Evolutionary conservation across 2,329 filamentous ascomycete species (phyloP).

Genomic region (Beauveria sp.): DNA sequence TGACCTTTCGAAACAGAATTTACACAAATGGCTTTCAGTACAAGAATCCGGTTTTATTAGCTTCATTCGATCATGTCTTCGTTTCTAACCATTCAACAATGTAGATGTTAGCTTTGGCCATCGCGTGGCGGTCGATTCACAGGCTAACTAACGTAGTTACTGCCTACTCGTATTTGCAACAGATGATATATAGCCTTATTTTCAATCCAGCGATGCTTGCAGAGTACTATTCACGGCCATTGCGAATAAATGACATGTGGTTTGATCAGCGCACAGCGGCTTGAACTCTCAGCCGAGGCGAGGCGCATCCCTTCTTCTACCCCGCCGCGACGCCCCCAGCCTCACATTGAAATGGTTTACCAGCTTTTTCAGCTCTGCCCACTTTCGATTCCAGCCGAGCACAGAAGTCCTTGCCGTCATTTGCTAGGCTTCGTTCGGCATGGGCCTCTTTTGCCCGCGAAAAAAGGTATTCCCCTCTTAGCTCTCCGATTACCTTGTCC

Average conservation of each 20-base stretch:
- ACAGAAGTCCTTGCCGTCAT: background rate
- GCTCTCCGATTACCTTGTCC: background rate
- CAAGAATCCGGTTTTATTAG: too few species aligned
- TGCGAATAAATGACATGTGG: background rate
- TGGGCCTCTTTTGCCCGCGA: too few species aligned
- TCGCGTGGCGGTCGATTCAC: too few species aligned
- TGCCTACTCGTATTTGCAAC: too few species aligned
- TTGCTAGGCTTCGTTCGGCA: background rate
- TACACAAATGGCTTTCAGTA: background rate
- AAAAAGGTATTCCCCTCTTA: background rate
- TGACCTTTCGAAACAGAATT: background rate
- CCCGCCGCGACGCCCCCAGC: background rate
- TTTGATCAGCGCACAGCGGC: background rate
- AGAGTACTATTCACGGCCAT: background rate
- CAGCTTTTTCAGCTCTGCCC: background rate
- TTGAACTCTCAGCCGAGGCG: background rate
- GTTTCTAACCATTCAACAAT: too few species aligned
- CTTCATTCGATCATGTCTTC: too few species aligned
- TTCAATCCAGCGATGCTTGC: too few species aligned
- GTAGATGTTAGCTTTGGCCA: too few species aligned
- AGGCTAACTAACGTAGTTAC: too few species aligned
- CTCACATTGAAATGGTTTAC: background rate
- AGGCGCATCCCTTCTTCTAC: background rate
- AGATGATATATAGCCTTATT: too few species aligned
- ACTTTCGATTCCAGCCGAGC: background rate